These are phyloP conservation scores for Ophiocordyceps camponoti-floridani DNA, from an alignment of 2,329 filamentous ascomycete species.

Conservation along the genomic window DNA sequence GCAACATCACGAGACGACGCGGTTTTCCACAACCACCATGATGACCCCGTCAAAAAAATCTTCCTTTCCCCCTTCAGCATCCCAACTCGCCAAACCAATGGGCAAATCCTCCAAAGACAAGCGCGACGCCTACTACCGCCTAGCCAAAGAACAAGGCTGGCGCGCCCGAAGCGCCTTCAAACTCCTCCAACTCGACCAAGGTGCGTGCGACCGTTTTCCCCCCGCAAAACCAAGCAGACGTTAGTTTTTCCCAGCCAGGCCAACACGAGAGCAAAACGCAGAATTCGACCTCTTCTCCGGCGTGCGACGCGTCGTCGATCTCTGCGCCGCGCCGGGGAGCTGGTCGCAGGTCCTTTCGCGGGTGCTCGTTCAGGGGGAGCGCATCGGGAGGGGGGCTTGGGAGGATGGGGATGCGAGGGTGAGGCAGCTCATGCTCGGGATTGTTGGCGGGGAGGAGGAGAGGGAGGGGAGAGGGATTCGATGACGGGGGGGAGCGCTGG, in stretches of 20 bases:
- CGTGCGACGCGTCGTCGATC: conserved; percentile 83
- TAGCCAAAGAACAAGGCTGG: conserved; percentile 98
- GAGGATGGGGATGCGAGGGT: conserved; percentile 61
- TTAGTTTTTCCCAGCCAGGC: no score
- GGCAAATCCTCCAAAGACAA: conserved; percentile 98
- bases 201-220: no score
- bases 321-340: conserved; percentile 88
- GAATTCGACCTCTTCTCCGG: conserved; percentile 88
- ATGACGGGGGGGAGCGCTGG: conserved; percentile 3
- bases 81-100: no score
- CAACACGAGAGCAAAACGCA: no score
- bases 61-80: not conserved
- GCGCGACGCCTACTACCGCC: conserved; percentile 90
- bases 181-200: conserved; percentile 81
- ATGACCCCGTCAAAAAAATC: no score
- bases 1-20: no score
- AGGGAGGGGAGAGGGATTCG: no score
- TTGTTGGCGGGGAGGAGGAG: conserved; percentile 7
- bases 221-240: no score
- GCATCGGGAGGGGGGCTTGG: conserved; percentile 73
- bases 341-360: conserved; percentile 96
- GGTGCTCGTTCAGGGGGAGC: conserved; percentile 83
- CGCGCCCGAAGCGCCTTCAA: conserved; percentile 93
- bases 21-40: no score
- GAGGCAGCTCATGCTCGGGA: conserved; percentile 38